Conservation (phyloP, 768 basidiomycete genomes). For the Hypsizygus marmoreus region DNA sequence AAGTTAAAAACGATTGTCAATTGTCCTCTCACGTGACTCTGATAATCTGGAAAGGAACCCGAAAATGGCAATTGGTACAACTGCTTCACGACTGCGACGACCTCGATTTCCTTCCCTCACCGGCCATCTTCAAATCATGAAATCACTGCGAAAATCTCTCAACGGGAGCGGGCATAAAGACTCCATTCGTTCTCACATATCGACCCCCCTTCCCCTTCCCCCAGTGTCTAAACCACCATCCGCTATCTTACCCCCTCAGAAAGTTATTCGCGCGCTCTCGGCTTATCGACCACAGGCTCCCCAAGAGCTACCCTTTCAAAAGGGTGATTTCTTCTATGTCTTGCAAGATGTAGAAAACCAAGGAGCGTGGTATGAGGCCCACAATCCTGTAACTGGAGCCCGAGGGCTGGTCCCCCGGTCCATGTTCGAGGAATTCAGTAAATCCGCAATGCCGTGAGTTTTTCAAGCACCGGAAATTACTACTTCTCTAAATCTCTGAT, state of each 20-base stretch:
- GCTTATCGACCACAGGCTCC: conserved; percentile 70
- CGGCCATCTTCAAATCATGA: conserved; percentile 52
- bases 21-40: conserved; percentile 20
- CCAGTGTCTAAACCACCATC: conserved; percentile 69
- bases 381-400: conserved; percentile 90
- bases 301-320: conserved; percentile 85
- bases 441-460: conserved; percentile 65
- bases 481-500: conserved; percentile 30
- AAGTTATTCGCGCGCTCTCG: conserved; percentile 87
- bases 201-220: conserved; percentile 67
- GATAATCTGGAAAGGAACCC: conserved; percentile 21
- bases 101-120: conserved; percentile 17
- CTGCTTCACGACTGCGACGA: conserved; percentile 31
- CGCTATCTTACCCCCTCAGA: conserved; percentile 83
- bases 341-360: conserved; percentile 65
- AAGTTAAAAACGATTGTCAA: conserved; percentile 10
- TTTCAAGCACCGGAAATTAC: neutral
- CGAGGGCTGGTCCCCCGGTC: conserved; percentile 87
- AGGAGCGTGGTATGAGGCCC: conserved; percentile 85
- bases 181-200: conserved; percentile 61
- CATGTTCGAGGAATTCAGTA: conserved; percentile 90
- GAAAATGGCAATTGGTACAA: conserved; percentile 14
- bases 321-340: conserved; percentile 98
- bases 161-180: conserved; percentile 67
- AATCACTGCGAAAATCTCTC: conserved; percentile 81